Evolutionary conservation across 2,329 filamentous ascomycete species (phyloP).

Genomic region (Coniochaeta sp.): DNA sequence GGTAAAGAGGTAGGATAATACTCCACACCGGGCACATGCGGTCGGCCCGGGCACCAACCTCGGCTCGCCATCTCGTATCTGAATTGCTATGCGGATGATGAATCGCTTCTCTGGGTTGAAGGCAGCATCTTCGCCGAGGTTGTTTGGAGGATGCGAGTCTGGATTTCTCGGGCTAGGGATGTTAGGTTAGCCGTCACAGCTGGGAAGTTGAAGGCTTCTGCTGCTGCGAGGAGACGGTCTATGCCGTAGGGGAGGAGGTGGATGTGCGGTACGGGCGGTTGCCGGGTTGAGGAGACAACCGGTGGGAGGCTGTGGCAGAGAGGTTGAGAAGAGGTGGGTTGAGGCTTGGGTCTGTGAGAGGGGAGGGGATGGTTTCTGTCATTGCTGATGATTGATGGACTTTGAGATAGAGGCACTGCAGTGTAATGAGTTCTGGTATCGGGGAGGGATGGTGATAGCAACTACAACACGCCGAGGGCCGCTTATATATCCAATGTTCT

Average conservation of each 20-base stretch:
- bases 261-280: background rate
- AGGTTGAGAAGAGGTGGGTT: background rate
- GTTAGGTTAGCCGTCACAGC: background rate
- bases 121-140: background rate
- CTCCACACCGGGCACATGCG: background rate
- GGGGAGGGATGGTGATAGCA: no score
- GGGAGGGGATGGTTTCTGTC: no score
- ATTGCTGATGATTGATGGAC: no score
- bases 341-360: no score
- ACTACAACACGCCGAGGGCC: no score
- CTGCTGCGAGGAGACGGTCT: background rate
- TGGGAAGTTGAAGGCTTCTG: background rate
- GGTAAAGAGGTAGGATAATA: background rate
- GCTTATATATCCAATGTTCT: no score
- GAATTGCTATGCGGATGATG: background rate
- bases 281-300: background rate
- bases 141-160: background rate
- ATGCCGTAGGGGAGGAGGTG: background rate
- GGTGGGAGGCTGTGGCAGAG: background rate
- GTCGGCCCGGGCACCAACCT: background rate
- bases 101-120: background rate
- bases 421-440: no score
- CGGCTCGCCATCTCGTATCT: background rate
- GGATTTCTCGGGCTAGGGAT: background rate
- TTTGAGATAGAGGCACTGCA: no score